phyloP scores from a whole-genome alignment of 495 filamentous ascomycete genomes.

The Friedmanniomyces endolithicus region DNA sequence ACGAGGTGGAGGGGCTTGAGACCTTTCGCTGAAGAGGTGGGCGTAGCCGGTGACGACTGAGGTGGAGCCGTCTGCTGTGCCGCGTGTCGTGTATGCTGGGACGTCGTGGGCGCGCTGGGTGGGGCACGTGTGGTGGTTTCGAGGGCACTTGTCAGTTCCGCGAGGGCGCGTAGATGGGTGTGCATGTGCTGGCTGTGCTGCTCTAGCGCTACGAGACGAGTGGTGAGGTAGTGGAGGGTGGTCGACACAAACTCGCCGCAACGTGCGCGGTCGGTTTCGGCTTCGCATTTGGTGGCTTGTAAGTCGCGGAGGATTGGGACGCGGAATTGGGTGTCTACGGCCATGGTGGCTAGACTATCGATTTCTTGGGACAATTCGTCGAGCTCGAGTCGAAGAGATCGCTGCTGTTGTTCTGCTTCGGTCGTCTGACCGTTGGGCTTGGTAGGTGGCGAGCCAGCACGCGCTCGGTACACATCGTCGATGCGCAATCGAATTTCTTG shows the following conservation, averaged over 20 bases:
- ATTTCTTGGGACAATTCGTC: conserved; percentile 26
- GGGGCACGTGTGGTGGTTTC: neutral
- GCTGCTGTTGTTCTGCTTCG: conserved; percentile 1
- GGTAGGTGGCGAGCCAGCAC: neutral
- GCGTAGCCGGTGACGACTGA: neutral
- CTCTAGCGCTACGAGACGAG: conserved; percentile 3
- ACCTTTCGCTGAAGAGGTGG: conserved; percentile 10
- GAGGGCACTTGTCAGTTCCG: neutral
- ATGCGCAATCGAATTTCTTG: conserved; percentile 24
- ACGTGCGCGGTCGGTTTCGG: neutral
- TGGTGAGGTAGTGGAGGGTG: conserved; percentile 14
- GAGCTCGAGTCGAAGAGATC: conserved; percentile 14
- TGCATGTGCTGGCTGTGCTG: conserved; percentile 6
- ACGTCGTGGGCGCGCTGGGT: neutral
- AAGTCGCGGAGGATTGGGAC: conserved; percentile 10
- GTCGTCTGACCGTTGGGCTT: conserved; percentile 9
- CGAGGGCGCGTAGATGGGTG: neutral
- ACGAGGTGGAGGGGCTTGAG: conserved; percentile 20
- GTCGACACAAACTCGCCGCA: conserved; percentile 12
- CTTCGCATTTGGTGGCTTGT: neutral
- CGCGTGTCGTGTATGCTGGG: neutral
- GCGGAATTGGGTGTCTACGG: conserved; percentile 22
- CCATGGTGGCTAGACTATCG: conserved; percentile 27
- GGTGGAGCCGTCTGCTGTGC: neutral
- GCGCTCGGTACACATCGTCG: conserved; percentile 14